Base-by-base conservation (phyloP, 371 early-diverging fungal genomes). In the Apophysomyces sp. region DNA sequence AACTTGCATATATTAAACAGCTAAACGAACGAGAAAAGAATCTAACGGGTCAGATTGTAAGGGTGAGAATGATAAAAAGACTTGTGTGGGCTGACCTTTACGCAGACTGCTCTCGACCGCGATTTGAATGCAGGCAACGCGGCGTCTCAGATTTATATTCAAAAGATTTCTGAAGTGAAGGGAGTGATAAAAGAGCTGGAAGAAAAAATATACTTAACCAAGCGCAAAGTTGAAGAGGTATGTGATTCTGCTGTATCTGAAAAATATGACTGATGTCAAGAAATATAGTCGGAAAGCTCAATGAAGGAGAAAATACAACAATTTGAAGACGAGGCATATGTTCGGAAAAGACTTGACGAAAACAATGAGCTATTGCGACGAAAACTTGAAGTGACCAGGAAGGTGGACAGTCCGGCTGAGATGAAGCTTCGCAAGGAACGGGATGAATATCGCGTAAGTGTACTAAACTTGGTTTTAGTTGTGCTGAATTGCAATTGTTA, bases 21-120 rank as follows among this genome's bases (percentile, higher is more conserved):
- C 67, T 90, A n/a, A 92, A 92, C 60, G 93, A 93, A 57, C 84
- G 85, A 29, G 94, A 93, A 63, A 86, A 87, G 63, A 74, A 71
- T 16, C 65, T 91, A 16, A 76, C 74, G 18, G 76, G 71, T 51
- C 92, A 92, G 72, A 70, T 93, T 69, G 87, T 69, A 59, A 65
- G 70, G 21, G 24, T 21, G 16, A 24, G 4, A 27, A 32, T 16
- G 34, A 8, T 12, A 21, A 18, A 55, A 27, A 18, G 32, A 28
- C 21, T 55, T 21, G 56, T 37, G 27, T 15, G 34, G n/a, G 7
- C 29, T 31, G 1, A 53, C n/a, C 2, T 29, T 28, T 56, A 36
- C n/a, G n/a, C 55, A 69, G 70, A 68, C 57, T 56, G 44, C 34
- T 36, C 41, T 79, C 26, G 84, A 85, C 32, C 78, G 79, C 18